Percentiles rank a stretch among this genome's conserved stretches.
These are phyloP conservation scores for Plasmodium yoelii DNA, from an alignment of 169 alveolate species.

Conservation along the genomic window DNA sequence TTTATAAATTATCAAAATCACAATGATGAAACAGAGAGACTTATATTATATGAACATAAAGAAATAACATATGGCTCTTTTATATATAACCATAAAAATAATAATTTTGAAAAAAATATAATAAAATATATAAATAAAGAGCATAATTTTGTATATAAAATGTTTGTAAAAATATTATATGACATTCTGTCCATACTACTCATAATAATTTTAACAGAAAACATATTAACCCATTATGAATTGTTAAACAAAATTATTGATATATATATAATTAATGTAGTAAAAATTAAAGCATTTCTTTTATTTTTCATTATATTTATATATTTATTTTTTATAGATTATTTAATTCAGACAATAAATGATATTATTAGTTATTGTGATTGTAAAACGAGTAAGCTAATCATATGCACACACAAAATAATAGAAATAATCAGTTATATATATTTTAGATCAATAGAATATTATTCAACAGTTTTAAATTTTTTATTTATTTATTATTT, in stretches of 20 bases:
- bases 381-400: not conserved
- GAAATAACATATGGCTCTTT: slow-evolving; percentile 18
- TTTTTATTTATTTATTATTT: slow-evolving; percentile 47
- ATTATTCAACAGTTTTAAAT: slow-evolving; percentile 51
- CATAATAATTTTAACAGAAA: slow-evolving; percentile 21
- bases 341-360: not conserved
- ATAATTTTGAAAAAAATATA: not conserved
- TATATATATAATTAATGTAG: slow-evolving; percentile 5
- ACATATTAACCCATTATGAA: slow-evolving; percentile 16
- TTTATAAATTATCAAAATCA: not conserved
- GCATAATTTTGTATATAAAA: not conserved
- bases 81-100: slow-evolving; percentile 3
- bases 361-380: not conserved
- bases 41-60: not conserved
- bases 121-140: not conserved
- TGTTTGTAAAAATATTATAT: slow-evolving; percentile 12
- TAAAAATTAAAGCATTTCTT: slow-evolving; percentile 24
- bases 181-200: slow-evolving; percentile 31
- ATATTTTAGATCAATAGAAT: slow-evolving; percentile 36
- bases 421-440: slow-evolving; percentile 6
- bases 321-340: slow-evolving; percentile 17
- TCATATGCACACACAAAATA: not conserved
- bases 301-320: slow-evolving; percentile 22
- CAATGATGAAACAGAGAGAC: not conserved
- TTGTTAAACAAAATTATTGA: not conserved